Base-by-base conservation (phyloP, 768 basidiomycete species). In the Coprinopsis cinerea region DNA sequence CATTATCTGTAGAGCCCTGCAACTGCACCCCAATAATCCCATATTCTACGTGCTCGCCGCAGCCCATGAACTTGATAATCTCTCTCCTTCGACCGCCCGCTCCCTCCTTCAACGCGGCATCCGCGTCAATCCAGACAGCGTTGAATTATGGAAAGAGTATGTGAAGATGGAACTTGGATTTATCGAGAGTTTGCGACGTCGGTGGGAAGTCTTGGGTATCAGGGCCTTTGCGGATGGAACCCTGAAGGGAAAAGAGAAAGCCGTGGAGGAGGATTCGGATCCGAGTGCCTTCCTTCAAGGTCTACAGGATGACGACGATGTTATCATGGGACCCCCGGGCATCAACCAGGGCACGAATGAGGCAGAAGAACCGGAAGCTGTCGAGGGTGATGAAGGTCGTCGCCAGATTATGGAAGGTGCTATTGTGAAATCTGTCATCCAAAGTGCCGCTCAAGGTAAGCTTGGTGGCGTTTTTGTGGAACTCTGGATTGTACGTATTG, bases 91-190 rank as follows among this genome's bases (percentile, higher is more conserved):
- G n/a, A 78, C 88, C 0, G 91, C 92, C 9, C 85, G 93, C 24
- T 76, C 84, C 28, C 70, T 94, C 34, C 73, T 97, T 36, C 88
- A 93, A 54, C 82, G 93, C 4, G 93, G 93, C 11, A 74, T 95
- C 40, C 78, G 93, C 28, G 64, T 95, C 43, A 85, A 92, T 56
- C 69, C 74, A 11, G 79, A 84, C 46, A 88, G 81, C 54, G 64
- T 77, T 26, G 82, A 84, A 49, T 71, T 97, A 65, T 97, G 93
- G 93, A 73, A 74, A 18, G 92, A 94, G 65, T 95, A 93, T 61
- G 81, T 92, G 55, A 83, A 83, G 61, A 90, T 96, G 80, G 93
- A 97, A 63, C 67, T 94, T 3, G 82, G 83, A 2, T 95, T 90
- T 64, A 71, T 91, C 6, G 92, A 95, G 68, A 79, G 78, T 13